Evolutionary conservation across 768 basidiomycete species (phyloP), one percentile per base, ranked within the genome.

Genomic region (Suillus subluteus): DNA sequence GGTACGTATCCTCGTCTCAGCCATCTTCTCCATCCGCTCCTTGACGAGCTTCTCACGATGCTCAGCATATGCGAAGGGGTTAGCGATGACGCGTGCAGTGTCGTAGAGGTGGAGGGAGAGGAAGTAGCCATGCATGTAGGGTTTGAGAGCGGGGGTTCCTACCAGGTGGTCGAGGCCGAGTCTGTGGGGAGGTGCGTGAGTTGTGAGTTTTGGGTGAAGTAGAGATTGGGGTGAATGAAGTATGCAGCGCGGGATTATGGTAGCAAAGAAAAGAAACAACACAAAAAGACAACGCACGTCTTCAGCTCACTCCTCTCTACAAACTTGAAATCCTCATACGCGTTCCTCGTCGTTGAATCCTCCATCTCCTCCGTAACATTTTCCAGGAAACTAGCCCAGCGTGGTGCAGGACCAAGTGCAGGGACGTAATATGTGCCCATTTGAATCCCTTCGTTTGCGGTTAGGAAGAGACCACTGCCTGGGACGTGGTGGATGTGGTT

Each of bases 41-140:
- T 87, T 86, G 63, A 98, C 86, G 74, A 95, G 80, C 73, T 90
- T 91, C 77, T 97, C 95, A 69, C 95, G 91, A 77, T 98, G 90
- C 74, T 99, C 98, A 48, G 89, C 90, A 76, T 99, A 98, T 12
- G 91, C 95, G 75, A 95, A 96, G 2, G 98, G 98, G 81, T 99
- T 98, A 65, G 95, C 91, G 70, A 99, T 96, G 69, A 97, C 86
- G 40, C 96, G 90, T 2, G 98, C 98, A 62, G 96, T 91, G 72
- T 96, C 94, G 81, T 99, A 99, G 6, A 99, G 87, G 73, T 95
- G 94, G 79, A 99, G 89, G 6, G 96, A 94, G 68, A 98, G 79
- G 82, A 99, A 99, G 87, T 96, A 99, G 52, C 98, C 98, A 78
- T 99, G 98, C 97, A 99, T 98, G 80, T 99, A 99, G 5, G 98